Percentiles rank a stretch among this genome's conserved stretches.
Evolutionary conservation across 352 stramenopile species (phyloP).

Genomic region (Globisporangium alternatum): DNA sequence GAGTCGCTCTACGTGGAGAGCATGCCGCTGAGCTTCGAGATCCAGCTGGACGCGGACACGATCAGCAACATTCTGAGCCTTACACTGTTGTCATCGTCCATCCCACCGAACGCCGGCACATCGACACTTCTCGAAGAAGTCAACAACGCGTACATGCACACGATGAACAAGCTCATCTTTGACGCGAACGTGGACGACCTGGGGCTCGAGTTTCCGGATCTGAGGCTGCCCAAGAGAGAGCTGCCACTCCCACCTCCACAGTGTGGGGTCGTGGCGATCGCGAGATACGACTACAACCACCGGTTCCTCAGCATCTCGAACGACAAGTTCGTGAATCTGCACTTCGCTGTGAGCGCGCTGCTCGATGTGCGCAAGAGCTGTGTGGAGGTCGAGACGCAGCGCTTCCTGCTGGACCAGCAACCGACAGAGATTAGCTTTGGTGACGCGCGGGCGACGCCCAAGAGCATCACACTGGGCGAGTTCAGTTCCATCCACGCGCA

Average conservation of each 20-base stretch:
- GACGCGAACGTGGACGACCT: slow-evolving; percentile 69
- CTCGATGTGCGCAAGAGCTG: slow-evolving; percentile 72
- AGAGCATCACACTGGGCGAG: slow-evolving; percentile 73
- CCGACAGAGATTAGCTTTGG: slow-evolving; percentile 63
- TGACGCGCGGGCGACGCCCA: slow-evolving; percentile 34
- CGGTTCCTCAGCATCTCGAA: slow-evolving; percentile 55
- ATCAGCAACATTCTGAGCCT: slow-evolving; percentile 77
- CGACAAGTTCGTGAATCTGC: slow-evolving; percentile 69
- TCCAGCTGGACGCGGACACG: slow-evolving; percentile 59
- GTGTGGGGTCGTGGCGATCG: slow-evolving; percentile 52
- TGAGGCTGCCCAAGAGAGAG: slow-evolving; percentile 36
- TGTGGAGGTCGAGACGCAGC: slow-evolving; percentile 53
- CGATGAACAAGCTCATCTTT: slow-evolving; percentile 94
- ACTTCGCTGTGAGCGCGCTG: slow-evolving; percentile 66
- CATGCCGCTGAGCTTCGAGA: slow-evolving; percentile 69
- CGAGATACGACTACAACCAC: slow-evolving; percentile 68
- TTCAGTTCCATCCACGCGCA: slow-evolving; percentile 67
- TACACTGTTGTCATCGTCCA: slow-evolving; percentile 52
- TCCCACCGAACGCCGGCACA: slow-evolving; percentile 49
- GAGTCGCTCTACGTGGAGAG: slow-evolving; percentile 68
- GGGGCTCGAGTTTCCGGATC: slow-evolving; percentile 47
- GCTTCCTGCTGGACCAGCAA: slow-evolving; percentile 70
- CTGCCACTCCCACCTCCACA: slow-evolving; percentile 26
- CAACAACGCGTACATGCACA: slow-evolving; percentile 89
- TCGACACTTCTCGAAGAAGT: slow-evolving; percentile 86